Evolutionary conservation across 2,329 filamentous ascomycete species (phyloP).

Genomic region (Rutstroemia sp.): DNA sequence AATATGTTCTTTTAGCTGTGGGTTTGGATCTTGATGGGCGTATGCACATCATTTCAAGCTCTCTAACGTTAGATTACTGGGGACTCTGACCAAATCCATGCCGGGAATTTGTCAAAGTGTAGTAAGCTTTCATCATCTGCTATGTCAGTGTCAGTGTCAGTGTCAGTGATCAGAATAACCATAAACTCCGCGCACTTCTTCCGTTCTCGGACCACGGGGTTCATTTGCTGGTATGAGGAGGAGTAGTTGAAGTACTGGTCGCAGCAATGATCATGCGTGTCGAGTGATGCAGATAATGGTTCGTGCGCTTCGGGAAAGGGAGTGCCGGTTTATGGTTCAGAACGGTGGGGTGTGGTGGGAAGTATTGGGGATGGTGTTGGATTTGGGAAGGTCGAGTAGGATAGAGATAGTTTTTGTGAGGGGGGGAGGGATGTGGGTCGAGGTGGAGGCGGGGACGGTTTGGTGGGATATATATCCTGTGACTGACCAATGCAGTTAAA

Average conservation of each 20-base stretch:
- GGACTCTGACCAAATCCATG: too few relatives aligned
- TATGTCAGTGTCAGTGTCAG: too few relatives aligned
- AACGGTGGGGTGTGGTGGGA: constrained; percentile 36
- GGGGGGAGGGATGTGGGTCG: too few relatives aligned
- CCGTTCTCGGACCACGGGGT: constrained; percentile 10
- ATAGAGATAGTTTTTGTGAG: constrained; percentile 14
- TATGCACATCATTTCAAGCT: too few relatives aligned
- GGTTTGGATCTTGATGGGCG: too few relatives aligned
- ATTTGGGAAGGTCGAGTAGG: constrained; percentile 31
- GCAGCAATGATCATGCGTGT: constrained; percentile 17
- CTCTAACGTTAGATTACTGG: too few relatives aligned
- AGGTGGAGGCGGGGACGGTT: constrained; percentile 31
- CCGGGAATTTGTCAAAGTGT: not conserved
- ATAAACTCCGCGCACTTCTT: not conserved
- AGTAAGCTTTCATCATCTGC: not conserved
- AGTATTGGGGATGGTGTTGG: constrained; percentile 38
- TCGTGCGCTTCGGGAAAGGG: constrained; percentile 3
- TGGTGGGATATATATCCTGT: constrained; percentile 29
- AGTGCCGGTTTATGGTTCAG: constrained; percentile 21
- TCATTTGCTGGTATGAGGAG: constrained; percentile 15
- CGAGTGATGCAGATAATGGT: constrained; percentile 16
- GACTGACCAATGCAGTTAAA: constrained; percentile 13
- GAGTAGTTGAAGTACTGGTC: constrained; percentile 29
- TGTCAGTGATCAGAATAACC: too few relatives aligned
- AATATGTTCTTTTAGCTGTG: too few relatives aligned